A percentile compares a stretch with the other conserved stretches of the same genome.
Conservation (phyloP, 306 rosid species). For the Medicago ruthenica region DNA sequence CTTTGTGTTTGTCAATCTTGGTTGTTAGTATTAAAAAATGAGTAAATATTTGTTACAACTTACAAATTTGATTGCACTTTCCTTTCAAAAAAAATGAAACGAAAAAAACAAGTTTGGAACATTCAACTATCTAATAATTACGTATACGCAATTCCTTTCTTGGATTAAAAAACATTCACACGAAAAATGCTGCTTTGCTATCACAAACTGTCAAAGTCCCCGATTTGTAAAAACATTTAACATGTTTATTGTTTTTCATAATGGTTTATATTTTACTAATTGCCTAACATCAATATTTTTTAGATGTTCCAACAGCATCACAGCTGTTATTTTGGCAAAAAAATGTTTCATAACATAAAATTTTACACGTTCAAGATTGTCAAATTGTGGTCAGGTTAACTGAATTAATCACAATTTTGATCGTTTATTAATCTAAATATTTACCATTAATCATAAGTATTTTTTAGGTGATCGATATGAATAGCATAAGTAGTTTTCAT, state of each 20-base stretch:
- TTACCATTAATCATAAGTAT: no score
- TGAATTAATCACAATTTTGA: no score
- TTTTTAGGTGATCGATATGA: no score
- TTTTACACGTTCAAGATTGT: no score
- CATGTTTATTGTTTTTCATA: not conserved
- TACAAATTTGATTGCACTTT: not conserved
- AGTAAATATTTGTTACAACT: no score
- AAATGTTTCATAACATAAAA: no score
- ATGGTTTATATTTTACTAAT: not conserved
- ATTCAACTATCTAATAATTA: not conserved
- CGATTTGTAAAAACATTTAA: not conserved
- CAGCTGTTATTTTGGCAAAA: not conserved
- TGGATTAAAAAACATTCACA: not conserved
- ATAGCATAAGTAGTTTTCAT: no score
- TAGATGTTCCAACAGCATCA: not conserved
- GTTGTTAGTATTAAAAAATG: not conserved
- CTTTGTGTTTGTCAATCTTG: not conserved
- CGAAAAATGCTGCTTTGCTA: not conserved
- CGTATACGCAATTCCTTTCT: constrained; percentile 26
- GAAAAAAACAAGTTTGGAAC: not conserved
- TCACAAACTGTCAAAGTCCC: not conserved
- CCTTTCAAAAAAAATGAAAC: not conserved
- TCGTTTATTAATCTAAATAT: no score
- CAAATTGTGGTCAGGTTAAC: no score
- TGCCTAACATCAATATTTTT: not conserved